Evolutionary conservation across 768 basidiomycete species (phyloP), one percentile per base, ranked within the genome.

Genomic region (Collybia sordida): DNA sequence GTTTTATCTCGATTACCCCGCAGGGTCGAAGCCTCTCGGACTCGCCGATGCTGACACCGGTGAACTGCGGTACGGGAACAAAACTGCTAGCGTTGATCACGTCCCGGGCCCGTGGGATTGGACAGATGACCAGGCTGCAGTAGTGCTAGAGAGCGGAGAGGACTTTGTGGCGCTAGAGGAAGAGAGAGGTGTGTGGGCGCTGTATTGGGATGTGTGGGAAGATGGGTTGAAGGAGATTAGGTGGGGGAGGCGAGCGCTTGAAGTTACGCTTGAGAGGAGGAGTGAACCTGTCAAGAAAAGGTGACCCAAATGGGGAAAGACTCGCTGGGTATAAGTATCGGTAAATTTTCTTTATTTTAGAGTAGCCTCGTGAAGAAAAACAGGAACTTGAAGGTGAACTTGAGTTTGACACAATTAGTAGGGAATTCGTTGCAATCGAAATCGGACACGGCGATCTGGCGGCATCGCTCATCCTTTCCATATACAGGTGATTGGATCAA

Each of bases 1-100:
- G 0, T 68, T 68, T 49, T 68, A 63, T 45, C 46, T 64, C 52
- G 66, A 68, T 2, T 66, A 66, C 24, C 66, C 66, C 3, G 56
- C 49, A 6, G 64, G 55, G 0, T 24, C 46, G 3, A 68, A 64
- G 41, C 61, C 63, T 2, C 49, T 61, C 0, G 62, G 59, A 12
- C 64, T 66, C 19, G 66, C 51, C 31, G 63, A 64, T 50, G 48
- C 47, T 9, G 43, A 54, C 15, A 63, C 59, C 14, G 56, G 63
- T 5, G 53, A 61, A 39, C 17, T 68, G 4, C 62, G 59, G 35
- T 68, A 66, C 41, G 66, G 64, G 14, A 68, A 65, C 57, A 68
- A 64, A 50, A 62, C 64, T 0, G 52, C 52, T 5, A 62, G 61
- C 47, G 45, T 60, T 36, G n/a, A 52, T 22, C 61, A 68, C 47